phyloP scores from a whole-genome alignment of 495 filamentous ascomycete species.

The Penicillium coffeae region DNA sequence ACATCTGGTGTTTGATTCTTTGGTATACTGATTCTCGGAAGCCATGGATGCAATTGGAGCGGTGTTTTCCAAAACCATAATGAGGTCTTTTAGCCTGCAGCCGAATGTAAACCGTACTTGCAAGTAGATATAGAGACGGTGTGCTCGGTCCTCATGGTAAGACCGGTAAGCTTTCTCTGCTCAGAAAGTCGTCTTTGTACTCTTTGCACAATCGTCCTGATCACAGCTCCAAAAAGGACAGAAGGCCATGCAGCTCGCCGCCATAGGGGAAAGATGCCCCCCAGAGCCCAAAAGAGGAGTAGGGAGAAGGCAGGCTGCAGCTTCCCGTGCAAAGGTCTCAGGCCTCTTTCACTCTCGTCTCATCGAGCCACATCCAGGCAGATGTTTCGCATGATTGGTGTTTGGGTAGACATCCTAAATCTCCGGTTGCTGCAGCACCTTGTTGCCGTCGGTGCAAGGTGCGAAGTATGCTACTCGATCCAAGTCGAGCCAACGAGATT shows the following conservation, averaged over 20 bases:
- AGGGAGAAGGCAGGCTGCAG: slow-evolving; percentile 19
- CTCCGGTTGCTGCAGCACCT: slow-evolving; percentile 24
- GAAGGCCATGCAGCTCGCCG: slow-evolving; percentile 24
- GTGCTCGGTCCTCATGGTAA: background rate
- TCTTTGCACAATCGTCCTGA: slow-evolving; percentile 5
- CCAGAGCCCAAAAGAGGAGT: background rate
- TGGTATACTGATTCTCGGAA: background rate
- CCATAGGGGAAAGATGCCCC: slow-evolving; percentile 27
- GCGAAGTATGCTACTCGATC: background rate
- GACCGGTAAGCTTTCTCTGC: slow-evolving; percentile 8
- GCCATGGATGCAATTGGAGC: too few species aligned
- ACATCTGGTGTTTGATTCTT: background rate
- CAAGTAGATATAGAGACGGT: background rate
- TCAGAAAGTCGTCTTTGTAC: slow-evolving; percentile 24
- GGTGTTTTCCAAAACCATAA: too few species aligned
- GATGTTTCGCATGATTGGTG: slow-evolving; percentile 8
- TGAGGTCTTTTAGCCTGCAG: background rate
- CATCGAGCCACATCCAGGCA: slow-evolving; percentile 16
- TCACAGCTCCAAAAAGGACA: slow-evolving; percentile 11
- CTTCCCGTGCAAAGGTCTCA: slow-evolving; percentile 34
- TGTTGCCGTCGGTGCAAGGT: background rate
- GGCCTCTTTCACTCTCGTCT: slow-evolving; percentile 33
- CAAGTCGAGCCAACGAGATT: background rate
- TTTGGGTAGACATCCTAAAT: slow-evolving; percentile 19
- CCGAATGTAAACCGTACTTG: background rate